Percentiles rank a stretch among this genome's conserved stretches.
Conservation (phyloP, 768 basidiomycete genomes). For the Termitomyces sp. region DNA sequence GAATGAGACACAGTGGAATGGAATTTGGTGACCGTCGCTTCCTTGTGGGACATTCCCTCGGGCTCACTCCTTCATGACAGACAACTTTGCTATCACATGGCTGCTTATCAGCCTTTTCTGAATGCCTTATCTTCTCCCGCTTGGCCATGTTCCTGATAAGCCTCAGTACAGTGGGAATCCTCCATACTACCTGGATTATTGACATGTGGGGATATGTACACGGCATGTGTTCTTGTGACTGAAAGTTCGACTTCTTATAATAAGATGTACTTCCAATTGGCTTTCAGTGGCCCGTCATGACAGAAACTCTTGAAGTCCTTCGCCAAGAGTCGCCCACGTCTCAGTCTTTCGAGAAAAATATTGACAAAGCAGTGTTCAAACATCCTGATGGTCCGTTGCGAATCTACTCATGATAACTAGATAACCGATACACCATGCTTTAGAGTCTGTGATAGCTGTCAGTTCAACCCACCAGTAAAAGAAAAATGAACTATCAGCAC, state of each 20-base stretch:
- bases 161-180: slow-evolving; percentile 5
- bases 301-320: slow-evolving; percentile 21
- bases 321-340: slow-evolving; percentile 15
- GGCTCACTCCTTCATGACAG: neutral
- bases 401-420: neutral
- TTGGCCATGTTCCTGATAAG: neutral
- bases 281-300: slow-evolving; percentile 13
- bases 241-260: neutral
- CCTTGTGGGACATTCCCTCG: neutral
- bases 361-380: slow-evolving; percentile 13
- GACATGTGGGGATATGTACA: slow-evolving; percentile 6
- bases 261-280: neutral
- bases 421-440: neutral
- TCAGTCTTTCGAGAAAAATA: slow-evolving; percentile 20
- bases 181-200: neutral
- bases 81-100: slow-evolving; percentile 4
- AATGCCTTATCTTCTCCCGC: neutral
- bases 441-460: slow-evolving; percentile 27
- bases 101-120: neutral
- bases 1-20: neutral
- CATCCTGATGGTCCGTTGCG: slow-evolving; percentile 20
- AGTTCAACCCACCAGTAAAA: slow-evolving; percentile 1
- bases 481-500: neutral
- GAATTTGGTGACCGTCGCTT: neutral
- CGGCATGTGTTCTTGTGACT: slow-evolving; percentile 6